phyloP scores from a whole-genome alignment of 2,329 filamentous ascomycete species.

The Hypoxylon sp. region DNA sequence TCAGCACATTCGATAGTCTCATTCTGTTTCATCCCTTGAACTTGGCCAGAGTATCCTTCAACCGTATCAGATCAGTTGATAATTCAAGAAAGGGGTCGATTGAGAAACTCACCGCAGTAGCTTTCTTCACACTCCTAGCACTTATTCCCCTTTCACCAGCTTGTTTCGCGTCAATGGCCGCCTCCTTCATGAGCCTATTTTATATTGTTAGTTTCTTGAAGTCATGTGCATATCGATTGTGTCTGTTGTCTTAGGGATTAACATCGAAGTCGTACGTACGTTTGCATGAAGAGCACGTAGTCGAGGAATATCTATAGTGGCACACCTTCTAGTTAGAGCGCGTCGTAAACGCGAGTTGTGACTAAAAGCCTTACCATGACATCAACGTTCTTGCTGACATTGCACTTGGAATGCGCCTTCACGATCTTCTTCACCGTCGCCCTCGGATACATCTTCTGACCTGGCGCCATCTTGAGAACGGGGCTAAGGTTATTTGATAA shows the following conservation, averaged over 20 bases:
- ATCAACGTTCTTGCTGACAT: slow-evolving; percentile 87
- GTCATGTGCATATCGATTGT: slow-evolving; percentile 58
- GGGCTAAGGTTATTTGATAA: background rate
- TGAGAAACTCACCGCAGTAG: slow-evolving; percentile 74
- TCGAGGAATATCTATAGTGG: slow-evolving; percentile 80
- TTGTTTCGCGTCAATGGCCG: slow-evolving; percentile 81
- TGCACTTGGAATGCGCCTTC: slow-evolving; percentile 87
- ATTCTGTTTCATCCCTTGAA: slow-evolving; percentile 72
- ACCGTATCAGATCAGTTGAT: slow-evolving; percentile 18
- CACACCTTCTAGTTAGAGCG: slow-evolving; percentile 43
- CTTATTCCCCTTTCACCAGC: slow-evolving; percentile 80
- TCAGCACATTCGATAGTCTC: background rate
- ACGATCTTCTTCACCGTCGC: slow-evolving; percentile 89
- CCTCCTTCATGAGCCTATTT: slow-evolving; percentile 81
- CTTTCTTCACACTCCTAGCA: slow-evolving; percentile 82
- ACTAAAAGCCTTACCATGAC: slow-evolving; percentile 73
- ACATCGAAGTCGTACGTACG: slow-evolving; percentile 59
- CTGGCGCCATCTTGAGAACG: slow-evolving; percentile 66
- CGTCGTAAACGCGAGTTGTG: slow-evolving; percentile 48
- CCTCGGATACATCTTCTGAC: slow-evolving; percentile 85
- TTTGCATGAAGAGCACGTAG: slow-evolving; percentile 85
- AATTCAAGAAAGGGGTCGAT: background rate
- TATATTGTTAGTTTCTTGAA: slow-evolving; percentile 13
- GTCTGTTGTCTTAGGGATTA: background rate
- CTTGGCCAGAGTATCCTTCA: slow-evolving; percentile 74